Conservation (phyloP, 192 early-diverging fungal genomes). For the Podila minutissima region DNA sequence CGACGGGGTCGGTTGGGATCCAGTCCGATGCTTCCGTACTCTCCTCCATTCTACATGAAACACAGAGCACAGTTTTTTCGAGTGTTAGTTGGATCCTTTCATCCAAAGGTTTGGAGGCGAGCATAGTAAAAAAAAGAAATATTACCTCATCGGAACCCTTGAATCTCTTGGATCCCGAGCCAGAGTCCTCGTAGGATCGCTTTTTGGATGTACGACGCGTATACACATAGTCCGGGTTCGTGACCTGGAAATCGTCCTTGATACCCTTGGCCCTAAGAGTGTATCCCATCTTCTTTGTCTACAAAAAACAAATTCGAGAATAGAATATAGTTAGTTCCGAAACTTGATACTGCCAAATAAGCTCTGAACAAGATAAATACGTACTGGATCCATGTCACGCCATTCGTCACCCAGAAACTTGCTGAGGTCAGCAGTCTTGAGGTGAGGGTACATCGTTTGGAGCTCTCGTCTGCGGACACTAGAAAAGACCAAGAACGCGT, state of each 20-base stretch:
- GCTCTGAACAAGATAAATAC: background rate
- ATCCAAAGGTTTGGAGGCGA: background rate
- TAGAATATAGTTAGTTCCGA: no score
- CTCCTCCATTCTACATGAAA: background rate
- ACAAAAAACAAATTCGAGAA: background rate
- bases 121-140: constrained; percentile 1
- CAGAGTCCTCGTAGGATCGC: constrained; percentile 18
- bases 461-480: constrained; percentile 71
- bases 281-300: constrained; percentile 64
- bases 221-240: constrained; percentile 64
- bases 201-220: constrained; percentile 61
- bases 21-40: constrained; percentile 11
- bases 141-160: constrained; percentile 21
- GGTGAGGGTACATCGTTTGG: constrained; percentile 61
- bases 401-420: constrained; percentile 75
- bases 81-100: background rate
- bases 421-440: constrained; percentile 74
- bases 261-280: constrained; percentile 64
- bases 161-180: constrained; percentile 28
- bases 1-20: constrained; percentile 61
- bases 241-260: constrained; percentile 66
- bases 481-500: constrained; percentile 74
- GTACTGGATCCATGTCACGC: constrained; percentile 59
- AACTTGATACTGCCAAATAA: background rate
- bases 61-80: background rate